Evolutionary conservation across 2,329 filamentous ascomycete genomes (phyloP), one percentile per base, ranked within the genome.

Genomic region (Cladosporium sp.): DNA sequence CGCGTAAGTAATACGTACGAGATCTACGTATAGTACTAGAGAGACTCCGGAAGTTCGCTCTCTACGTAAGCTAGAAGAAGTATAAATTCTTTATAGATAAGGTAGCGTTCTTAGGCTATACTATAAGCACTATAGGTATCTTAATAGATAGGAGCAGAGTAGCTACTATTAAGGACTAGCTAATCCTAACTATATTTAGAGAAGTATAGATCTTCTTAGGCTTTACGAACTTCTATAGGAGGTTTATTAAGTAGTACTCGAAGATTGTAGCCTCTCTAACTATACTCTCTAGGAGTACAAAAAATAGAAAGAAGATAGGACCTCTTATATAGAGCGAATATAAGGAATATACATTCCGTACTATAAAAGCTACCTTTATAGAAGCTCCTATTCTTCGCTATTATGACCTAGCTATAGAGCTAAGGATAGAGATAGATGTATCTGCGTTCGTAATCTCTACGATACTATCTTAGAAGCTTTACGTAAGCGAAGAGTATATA

Each of bases 71-170:
- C 39, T 48, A 67, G 28, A 59, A 65, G 10, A 76, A 76, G 48
- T 75, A 70, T 56, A 58, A 67, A 3, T 77, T 76, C 48, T 58
- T 74, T 53, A 62, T 72, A 10, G 70, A 73, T 49, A 68, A 75
- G 66, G 65, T 76, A 1, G 67, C 70, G 46, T 75, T 67, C 65
- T 79, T 43, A 67, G 71, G 46, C 77, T 72, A 72, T 73, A 54
- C 28, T 28, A 72, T 78, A 39, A 64, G 56, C n/a, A 62, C 46
- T n/a, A 54, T 68, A 46, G 66, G 71, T 60, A 68, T 78, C 16
- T 26, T 46, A n/a, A 74, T 77, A 58, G 63, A 76, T 58, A 61
- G 57, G 53, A 61, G 65, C 1, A 75, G 75, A 58, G 69, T 76
- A 23, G 64, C 63, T 53, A 64, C 64, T 49, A 68, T 78, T 34